Conservation (phyloP, 768 basidiomycete species). For the Baorangia bicolor region DNA sequence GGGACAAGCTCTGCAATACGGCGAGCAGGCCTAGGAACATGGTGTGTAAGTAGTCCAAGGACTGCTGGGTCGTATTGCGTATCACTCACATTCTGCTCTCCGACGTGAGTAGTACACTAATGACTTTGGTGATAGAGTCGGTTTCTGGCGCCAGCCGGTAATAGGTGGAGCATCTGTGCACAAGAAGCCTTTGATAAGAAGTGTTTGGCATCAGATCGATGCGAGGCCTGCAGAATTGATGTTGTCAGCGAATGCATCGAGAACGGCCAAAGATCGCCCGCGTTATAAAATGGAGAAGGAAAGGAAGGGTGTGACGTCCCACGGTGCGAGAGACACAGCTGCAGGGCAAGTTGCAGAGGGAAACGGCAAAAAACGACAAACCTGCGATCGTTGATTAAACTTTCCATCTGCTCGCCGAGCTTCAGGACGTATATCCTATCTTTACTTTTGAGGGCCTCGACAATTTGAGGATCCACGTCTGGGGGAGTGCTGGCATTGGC, state of each 20-base stretch:
- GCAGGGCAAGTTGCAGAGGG: background rate
- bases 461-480: slow-evolving; percentile 75
- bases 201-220: slow-evolving; percentile 68
- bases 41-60: slow-evolving; percentile 14
- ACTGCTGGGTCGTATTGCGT: background rate
- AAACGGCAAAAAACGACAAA: slow-evolving; percentile 36
- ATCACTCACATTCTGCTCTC: slow-evolving; percentile 76
- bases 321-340: slow-evolving; percentile 5
- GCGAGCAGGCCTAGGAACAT: slow-evolving; percentile 55
- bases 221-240: slow-evolving; percentile 46
- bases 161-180: slow-evolving; percentile 83
- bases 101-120: slow-evolving; percentile 51
- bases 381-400: slow-evolving; percentile 73
- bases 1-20: slow-evolving; percentile 78
- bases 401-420: slow-evolving; percentile 85
- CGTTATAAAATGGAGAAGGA: background rate
- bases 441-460: slow-evolving; percentile 86
- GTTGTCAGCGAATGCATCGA: slow-evolving; percentile 21
- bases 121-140: slow-evolving; percentile 62
- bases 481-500: slow-evolving; percentile 21
- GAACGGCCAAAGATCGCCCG: background rate
- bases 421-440: slow-evolving; percentile 86
- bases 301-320: slow-evolving; percentile 1
- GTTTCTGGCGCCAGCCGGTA: slow-evolving; percentile 73
- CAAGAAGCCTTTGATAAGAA: slow-evolving; percentile 81